Evolutionary conservation across 148 eudicot species (phyloP).

Genomic region (Vaccinium vitisidaea): DNA sequence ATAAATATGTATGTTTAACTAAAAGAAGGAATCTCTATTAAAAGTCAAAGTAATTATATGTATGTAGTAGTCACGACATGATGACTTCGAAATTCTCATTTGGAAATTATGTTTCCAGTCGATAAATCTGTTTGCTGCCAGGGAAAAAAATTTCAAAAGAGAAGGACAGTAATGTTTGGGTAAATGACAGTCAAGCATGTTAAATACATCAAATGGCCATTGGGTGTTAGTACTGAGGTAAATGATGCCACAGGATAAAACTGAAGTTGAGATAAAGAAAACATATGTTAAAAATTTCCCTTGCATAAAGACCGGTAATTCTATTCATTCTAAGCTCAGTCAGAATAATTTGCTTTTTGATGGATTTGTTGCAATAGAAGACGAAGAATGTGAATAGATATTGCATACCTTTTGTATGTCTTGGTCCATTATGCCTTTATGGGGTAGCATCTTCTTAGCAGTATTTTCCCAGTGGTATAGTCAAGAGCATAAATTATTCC

Average conservation of each 20-base stretch:
- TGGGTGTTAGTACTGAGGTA: not conserved
- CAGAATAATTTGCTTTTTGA: not conserved
- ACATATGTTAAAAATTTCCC: not conserved
- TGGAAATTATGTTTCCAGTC: not conserved
- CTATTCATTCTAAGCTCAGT: not conserved
- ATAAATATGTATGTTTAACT: not conserved
- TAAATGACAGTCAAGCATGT: not conserved
- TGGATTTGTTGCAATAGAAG: not conserved
- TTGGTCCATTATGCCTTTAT: slow-evolving; percentile 26
- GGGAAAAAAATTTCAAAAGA: not conserved
- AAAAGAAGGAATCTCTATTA: not conserved
- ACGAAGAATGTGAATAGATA: not conserved
- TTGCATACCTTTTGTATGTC: slow-evolving; percentile 29
- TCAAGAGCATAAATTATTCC: slow-evolving; percentile 47
- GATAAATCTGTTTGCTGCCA: not conserved
- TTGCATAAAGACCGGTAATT: not conserved
- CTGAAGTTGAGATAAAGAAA: not conserved
- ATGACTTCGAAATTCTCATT: not conserved
- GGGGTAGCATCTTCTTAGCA: slow-evolving; percentile 44
- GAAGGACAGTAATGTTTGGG: not conserved
- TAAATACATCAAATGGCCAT: too few species aligned
- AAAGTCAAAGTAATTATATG: not conserved
- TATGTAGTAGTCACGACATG: not conserved
- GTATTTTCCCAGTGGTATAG: slow-evolving; percentile 46
- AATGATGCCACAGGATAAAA: not conserved